Evolutionary conservation across 345 rosid genomes (phyloP).

Genomic region (Eucalyptus brandiana): DNA sequence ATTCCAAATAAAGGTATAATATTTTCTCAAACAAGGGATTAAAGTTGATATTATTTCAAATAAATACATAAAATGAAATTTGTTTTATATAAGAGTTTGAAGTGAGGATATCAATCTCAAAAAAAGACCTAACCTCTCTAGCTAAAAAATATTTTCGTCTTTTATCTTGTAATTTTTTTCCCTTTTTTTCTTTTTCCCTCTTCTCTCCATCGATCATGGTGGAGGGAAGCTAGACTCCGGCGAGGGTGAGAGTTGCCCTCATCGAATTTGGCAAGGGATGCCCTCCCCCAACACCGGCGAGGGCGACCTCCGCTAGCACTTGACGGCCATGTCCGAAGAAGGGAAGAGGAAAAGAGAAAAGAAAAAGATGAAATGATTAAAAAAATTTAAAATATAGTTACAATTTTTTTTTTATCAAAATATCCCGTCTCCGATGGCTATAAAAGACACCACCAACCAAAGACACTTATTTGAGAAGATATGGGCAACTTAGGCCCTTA

Average conservation of each 20-base stretch:
- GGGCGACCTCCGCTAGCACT: accelerated
- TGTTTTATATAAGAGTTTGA: accelerated
- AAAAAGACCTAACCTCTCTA: accelerated
- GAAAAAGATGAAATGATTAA: accelerated
- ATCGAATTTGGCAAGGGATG: accelerated
- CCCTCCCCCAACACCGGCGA: accelerated
- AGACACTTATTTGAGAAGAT: no score
- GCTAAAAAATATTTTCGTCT: accelerated
- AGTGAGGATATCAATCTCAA: no score
- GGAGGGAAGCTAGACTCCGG: accelerated
- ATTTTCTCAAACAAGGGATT: accelerated
- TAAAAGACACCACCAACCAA: no score
- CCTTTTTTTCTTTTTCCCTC: accelerated
- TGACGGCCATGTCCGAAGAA: accelerated
- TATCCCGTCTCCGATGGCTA: accelerated
- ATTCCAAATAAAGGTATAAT: accelerated
- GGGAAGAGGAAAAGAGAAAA: no score
- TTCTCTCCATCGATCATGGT: no score
- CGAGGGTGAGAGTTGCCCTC: no score
- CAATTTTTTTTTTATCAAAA: no score
- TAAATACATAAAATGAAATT: accelerated
- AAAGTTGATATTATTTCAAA: accelerated
- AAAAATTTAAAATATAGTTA: no score
- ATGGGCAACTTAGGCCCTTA: no score
- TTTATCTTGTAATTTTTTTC: accelerated